phyloP scores from a whole-genome alignment of 2,329 filamentous ascomycete genomes.

The Aureobasidium sp. region DNA sequence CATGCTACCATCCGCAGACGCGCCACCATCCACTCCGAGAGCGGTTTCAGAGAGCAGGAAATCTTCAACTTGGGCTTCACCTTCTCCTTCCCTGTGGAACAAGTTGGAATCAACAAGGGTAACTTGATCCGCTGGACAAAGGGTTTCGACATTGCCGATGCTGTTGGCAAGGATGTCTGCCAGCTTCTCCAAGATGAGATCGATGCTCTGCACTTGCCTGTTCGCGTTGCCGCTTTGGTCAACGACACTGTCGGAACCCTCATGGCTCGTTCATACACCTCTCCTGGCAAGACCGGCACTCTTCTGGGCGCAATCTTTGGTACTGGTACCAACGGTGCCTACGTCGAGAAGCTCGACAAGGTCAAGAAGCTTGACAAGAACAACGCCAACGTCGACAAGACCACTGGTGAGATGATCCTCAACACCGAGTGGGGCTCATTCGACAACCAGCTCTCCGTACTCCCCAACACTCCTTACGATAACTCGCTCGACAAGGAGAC shows the following conservation, averaged over 20 bases:
- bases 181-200: slow-evolving; percentile 82
- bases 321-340: slow-evolving; percentile 94
- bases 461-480: slow-evolving; percentile 83
- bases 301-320: slow-evolving; percentile 95
- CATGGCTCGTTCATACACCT: slow-evolving; percentile 95
- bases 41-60: slow-evolving; percentile 61
- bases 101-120: slow-evolving; percentile 91
- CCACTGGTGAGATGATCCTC: slow-evolving; percentile 90
- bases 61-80: slow-evolving; percentile 96
- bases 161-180: slow-evolving; percentile 90
- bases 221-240: slow-evolving; percentile 90
- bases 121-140: slow-evolving; percentile 96
- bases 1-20: slow-evolving; percentile 55
- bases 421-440: slow-evolving; percentile 99
- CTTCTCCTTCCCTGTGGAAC: slow-evolving; percentile 94
- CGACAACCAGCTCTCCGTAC: slow-evolving; percentile 82
- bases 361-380: slow-evolving; percentile 64
- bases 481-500: slow-evolving; percentile 67
- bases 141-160: slow-evolving; percentile 94
- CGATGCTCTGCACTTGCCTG: slow-evolving; percentile 75
- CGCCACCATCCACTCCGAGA: slow-evolving; percentile 51
- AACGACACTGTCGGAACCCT: slow-evolving; percentile 97
- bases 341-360: slow-evolving; percentile 83
- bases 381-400: slow-evolving; percentile 50
- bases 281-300: slow-evolving; percentile 76